phyloP scores from a whole-genome alignment of 305 asterid species.

The Striga hermonthica region DNA sequence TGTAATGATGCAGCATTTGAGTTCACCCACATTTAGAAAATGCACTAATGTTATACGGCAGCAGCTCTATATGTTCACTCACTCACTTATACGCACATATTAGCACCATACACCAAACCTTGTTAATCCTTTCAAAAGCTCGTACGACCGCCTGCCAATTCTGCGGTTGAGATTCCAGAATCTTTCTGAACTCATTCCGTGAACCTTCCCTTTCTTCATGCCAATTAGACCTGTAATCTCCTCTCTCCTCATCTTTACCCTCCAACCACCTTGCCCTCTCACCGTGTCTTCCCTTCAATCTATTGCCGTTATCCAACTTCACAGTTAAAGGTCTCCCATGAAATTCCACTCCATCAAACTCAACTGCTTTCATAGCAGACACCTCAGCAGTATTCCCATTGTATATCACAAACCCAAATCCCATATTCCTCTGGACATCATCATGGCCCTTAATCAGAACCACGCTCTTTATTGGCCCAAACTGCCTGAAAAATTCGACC shows the following conservation, averaged over 20 bases:
- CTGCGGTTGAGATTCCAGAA: conserved; percentile 67
- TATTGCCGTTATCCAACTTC: conserved; percentile 80
- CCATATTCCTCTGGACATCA: conserved; percentile 82
- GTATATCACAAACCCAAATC: conserved; percentile 88
- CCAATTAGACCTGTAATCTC: conserved; percentile 69
- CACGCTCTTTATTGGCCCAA: conserved; percentile 82
- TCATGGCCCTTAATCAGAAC: conserved; percentile 76
- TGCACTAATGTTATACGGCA: background rate
- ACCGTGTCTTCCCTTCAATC: conserved; percentile 54
- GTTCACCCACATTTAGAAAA: background rate
- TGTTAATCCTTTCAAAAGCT: conserved; percentile 84
- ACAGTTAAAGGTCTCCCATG: conserved; percentile 88
- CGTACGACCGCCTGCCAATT: conserved; percentile 87
- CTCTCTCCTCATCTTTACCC: conserved; percentile 41
- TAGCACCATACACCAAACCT: conserved; percentile 45
- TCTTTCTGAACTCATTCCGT: conserved; percentile 46
- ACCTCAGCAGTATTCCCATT: conserved; percentile 67
- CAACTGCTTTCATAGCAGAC: conserved; percentile 93
- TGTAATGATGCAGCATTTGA: conserved; percentile 5
- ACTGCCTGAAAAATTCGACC: conserved; percentile 81
- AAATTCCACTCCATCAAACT: conserved; percentile 95
- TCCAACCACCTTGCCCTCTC: conserved; percentile 75
- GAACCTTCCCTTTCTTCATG: conserved; percentile 88
- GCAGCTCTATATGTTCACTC: conserved; percentile 7
- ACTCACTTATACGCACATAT: conserved; percentile 6